Evolutionary conservation across 1,284 basidiomycete genomes (phyloP).

Genomic region (Pholiota adiposa): DNA sequence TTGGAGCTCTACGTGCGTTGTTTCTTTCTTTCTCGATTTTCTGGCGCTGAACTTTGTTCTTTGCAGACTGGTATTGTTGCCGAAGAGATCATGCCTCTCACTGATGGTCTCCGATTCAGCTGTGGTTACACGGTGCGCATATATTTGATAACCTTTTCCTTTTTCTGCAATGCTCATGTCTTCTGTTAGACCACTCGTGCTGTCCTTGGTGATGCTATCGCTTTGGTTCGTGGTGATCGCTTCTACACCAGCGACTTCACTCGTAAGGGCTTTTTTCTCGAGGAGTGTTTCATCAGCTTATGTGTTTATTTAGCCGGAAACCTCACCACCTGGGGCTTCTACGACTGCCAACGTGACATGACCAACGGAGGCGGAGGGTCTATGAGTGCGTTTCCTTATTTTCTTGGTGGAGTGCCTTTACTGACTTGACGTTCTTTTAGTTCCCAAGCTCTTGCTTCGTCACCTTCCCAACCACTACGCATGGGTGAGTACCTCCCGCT

Average conservation of each 20-base stretch:
- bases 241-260: constrained; percentile 57
- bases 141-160: no score
- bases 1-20: constrained; percentile 52
- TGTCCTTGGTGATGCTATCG: constrained; percentile 57
- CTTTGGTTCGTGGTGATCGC: constrained; percentile 52
- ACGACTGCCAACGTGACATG: constrained; percentile 42
- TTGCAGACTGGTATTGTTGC: constrained; percentile 50
- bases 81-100: constrained; percentile 57
- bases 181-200: constrained; percentile 44
- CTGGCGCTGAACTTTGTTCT: constrained; percentile 1
- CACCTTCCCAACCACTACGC: constrained; percentile 53
- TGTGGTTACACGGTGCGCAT: constrained; percentile 30
- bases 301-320: constrained; percentile 36
- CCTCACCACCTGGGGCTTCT: constrained; percentile 54
- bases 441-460: constrained; percentile 49
- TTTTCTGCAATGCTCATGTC: not conserved
- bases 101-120: constrained; percentile 50
- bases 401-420: not conserved
- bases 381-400: not conserved
- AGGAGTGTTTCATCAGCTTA: not conserved
- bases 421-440: constrained; percentile 25
- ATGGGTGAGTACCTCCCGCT: constrained; percentile 31
- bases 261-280: constrained; percentile 32
- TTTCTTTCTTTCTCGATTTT: not conserved
- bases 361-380: constrained; percentile 13